These are phyloP conservation scores for Saturnispora saitoi DNA, from an alignment of 805 yeast genomes.

Conservation along the genomic window DNA sequence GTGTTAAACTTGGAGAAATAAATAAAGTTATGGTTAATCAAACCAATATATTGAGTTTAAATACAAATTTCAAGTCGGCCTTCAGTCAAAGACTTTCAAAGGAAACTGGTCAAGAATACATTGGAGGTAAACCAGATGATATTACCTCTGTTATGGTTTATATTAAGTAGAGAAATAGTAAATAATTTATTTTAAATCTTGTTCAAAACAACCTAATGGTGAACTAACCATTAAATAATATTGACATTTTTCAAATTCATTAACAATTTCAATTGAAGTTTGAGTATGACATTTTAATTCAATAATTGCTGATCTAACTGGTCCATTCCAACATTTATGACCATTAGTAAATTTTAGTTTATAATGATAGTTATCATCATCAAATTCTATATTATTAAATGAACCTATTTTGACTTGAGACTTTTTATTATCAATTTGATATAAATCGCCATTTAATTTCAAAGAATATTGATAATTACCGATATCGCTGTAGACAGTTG, in stretches of 20 bases:
- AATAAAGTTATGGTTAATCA: slow-evolving; percentile 49
- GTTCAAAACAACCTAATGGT: slow-evolving; percentile 37
- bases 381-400: slow-evolving; percentile 17
- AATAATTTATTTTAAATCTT: slow-evolving; percentile 6
- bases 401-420: slow-evolving; percentile 45
- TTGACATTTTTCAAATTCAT: slow-evolving; percentile 85
- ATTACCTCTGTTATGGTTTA: slow-evolving; percentile 73
- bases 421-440: slow-evolving; percentile 44
- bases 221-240: slow-evolving; percentile 47
- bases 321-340: slow-evolving; percentile 91
- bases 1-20: slow-evolving; percentile 27
- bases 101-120: slow-evolving; percentile 56
- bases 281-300: slow-evolving; percentile 58
- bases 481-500: slow-evolving; percentile 38
- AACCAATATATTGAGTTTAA: slow-evolving; percentile 63
- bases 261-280: slow-evolving; percentile 50
- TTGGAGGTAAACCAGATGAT: slow-evolving; percentile 96
- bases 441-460: slow-evolving; percentile 47
- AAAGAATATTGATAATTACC: slow-evolving; percentile 68
- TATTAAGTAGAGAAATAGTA: slow-evolving; percentile 31
- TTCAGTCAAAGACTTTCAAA: slow-evolving; percentile 72
- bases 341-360: slow-evolving; percentile 45
- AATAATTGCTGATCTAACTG: slow-evolving; percentile 61
- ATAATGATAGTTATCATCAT: slow-evolving; percentile 12
- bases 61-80: slow-evolving; percentile 70